Conservation (phyloP, 2,329 filamentous ascomycete genomes). For the Aureobasidium sp. region DNA sequence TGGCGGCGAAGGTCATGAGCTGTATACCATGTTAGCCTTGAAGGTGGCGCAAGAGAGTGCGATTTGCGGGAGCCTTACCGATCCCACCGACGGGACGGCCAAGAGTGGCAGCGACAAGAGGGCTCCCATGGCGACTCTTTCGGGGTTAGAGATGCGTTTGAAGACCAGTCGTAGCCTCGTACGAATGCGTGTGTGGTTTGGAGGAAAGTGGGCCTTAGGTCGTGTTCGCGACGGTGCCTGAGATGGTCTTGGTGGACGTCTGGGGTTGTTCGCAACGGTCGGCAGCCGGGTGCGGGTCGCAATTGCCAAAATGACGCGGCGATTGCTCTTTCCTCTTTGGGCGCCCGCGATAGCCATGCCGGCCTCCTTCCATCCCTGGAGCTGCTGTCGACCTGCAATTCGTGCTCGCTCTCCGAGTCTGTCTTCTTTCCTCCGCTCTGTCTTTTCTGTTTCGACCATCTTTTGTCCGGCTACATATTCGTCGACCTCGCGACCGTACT, state of each 20-base stretch:
- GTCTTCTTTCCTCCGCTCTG: not conserved
- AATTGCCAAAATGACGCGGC: constrained; percentile 4
- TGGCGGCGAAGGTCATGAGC: constrained; percentile 67
- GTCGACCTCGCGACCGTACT: not conserved
- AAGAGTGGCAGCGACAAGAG: constrained; percentile 82
- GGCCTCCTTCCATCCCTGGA: not conserved
- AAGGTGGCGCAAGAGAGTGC: constrained; percentile 13
- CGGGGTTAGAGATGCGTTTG: not conserved
- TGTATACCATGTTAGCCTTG: constrained; percentile 35
- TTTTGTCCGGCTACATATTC: not conserved
- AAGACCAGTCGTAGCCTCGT: not conserved
- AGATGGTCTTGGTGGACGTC: not conserved
- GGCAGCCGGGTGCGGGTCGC: too few relatives aligned
- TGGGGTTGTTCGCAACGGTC: not conserved
- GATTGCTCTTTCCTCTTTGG: not conserved
- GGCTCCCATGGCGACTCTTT: constrained; percentile 62
- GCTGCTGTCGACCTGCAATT: not conserved
- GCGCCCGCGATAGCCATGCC: not conserved
- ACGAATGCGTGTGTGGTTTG: not conserved
- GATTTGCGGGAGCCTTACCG: constrained; percentile 49
- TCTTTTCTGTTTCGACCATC: not conserved
- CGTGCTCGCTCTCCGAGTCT: not conserved
- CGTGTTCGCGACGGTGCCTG: not conserved
- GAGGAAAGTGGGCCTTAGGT: not conserved
- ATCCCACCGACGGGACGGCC: constrained; percentile 75